phyloP scores from a whole-genome alignment of 306 rosid species.

The Canavalia gladiata region DNA sequence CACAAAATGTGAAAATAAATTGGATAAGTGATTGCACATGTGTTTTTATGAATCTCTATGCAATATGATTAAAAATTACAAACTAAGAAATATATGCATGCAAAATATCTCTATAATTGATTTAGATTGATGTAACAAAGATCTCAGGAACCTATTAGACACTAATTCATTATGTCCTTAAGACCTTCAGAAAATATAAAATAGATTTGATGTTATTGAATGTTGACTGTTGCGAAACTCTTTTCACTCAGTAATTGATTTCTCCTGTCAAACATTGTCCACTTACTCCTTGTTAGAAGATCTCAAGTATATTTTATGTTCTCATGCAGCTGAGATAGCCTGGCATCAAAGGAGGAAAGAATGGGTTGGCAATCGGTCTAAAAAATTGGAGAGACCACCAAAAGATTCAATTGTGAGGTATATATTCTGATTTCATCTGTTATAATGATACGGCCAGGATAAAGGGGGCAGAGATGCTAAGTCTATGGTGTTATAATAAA shows the following conservation, averaged over 20 bases:
- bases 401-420: slow-evolving; percentile 74
- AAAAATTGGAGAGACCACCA: slow-evolving; percentile 51
- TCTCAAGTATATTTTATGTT: slow-evolving; percentile 9
- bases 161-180: slow-evolving; percentile 1
- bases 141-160: background rate
- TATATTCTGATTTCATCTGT: slow-evolving; percentile 2
- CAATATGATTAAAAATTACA: background rate
- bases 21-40: background rate
- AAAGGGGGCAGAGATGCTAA: background rate
- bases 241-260: background rate
- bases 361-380: slow-evolving; percentile 69
- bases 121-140: background rate
- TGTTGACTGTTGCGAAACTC: background rate
- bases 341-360: slow-evolving; percentile 73
- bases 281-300: slow-evolving; percentile 4
- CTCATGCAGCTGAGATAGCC: slow-evolving; percentile 73
- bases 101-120: background rate
- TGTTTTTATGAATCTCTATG: background rate
- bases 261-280: background rate
- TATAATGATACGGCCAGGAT: background rate
- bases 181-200: background rate
- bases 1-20: background rate
- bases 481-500: background rate
- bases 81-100: slow-evolving; percentile 22
- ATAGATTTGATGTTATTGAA: slow-evolving; percentile 1